Conservation (phyloP, 352 stramenopile genomes). For the Pythium sp. region DNA sequence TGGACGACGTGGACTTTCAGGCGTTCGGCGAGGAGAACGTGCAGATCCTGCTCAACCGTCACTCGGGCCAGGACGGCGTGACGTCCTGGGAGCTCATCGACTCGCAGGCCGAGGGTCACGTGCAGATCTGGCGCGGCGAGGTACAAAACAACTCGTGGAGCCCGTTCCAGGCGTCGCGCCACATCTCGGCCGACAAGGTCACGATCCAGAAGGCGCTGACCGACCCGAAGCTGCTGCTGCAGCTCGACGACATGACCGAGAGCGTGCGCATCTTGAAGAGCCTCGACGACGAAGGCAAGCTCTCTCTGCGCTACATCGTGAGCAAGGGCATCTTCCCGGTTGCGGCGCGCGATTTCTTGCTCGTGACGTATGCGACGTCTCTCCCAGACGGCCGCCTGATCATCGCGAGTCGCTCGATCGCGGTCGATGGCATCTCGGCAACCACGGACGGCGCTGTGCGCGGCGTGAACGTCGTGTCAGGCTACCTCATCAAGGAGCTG, state of each 20-base stretch:
- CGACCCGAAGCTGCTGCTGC: constrained; percentile 56
- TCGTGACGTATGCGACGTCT: constrained; percentile 58
- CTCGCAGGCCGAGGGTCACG: constrained; percentile 36
- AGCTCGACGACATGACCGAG: constrained; percentile 85
- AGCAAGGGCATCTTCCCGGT: constrained; percentile 82
- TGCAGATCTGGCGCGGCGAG: constrained; percentile 63
- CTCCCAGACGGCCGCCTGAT: constrained; percentile 51
- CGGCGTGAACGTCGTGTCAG: constrained; percentile 64
- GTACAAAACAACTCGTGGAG: constrained; percentile 67
- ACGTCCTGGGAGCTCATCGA: constrained; percentile 74
- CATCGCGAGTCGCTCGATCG: constrained; percentile 68
- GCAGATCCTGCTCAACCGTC: constrained; percentile 53
- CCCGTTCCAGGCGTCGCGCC: constrained; percentile 57
- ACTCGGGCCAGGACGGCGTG: constrained; percentile 61
- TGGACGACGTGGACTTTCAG: constrained; percentile 60
- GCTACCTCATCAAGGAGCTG: constrained; percentile 73
- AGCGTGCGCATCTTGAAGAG: constrained; percentile 50
- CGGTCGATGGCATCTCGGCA: constrained; percentile 36
- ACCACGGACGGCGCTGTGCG: constrained; percentile 62
- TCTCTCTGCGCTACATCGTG: constrained; percentile 67
- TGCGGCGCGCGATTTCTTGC: constrained; percentile 66
- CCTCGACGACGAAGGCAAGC: constrained; percentile 44
- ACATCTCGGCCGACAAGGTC: constrained; percentile 52
- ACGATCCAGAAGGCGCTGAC: constrained; percentile 56
- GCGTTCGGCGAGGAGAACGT: constrained; percentile 66